Evolutionary conservation across 805 yeast species (phyloP).

Genomic region (Metschnikowia similis): DNA sequence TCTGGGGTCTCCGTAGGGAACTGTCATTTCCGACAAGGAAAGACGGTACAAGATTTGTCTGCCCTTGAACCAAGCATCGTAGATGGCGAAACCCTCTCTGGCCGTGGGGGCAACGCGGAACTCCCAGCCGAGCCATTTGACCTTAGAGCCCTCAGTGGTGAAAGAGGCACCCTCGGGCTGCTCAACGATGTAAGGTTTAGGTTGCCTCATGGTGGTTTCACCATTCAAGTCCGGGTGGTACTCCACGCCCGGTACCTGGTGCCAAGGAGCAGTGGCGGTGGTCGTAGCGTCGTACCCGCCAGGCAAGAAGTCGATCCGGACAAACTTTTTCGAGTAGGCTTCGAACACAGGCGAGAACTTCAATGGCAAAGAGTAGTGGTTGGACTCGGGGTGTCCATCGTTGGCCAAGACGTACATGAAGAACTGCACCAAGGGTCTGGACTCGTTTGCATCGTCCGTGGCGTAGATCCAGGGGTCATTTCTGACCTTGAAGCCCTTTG

Average conservation of each 20-base stretch:
- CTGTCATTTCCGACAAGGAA: slow-evolving; percentile 79
- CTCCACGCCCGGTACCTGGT: slow-evolving; percentile 57
- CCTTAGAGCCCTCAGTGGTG: slow-evolving; percentile 52
- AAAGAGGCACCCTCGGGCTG: slow-evolving; percentile 85
- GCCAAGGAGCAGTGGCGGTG: slow-evolving; percentile 58
- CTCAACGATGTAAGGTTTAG: slow-evolving; percentile 62
- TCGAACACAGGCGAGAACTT: slow-evolving; percentile 73
- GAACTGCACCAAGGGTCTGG: slow-evolving; percentile 62
- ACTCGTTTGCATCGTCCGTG: slow-evolving; percentile 60
- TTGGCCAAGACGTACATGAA: slow-evolving; percentile 70
- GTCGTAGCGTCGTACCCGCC: slow-evolving; percentile 62
- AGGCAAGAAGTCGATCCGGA: slow-evolving; percentile 72
- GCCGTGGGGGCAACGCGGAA: slow-evolving; percentile 65
- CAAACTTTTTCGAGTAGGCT: slow-evolving; percentile 52
- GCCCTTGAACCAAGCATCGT: slow-evolving; percentile 71
- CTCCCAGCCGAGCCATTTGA: slow-evolving; percentile 83
- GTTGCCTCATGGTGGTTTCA: slow-evolving; percentile 45
- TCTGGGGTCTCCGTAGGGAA: slow-evolving; percentile 83
- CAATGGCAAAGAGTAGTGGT: slow-evolving; percentile 72
- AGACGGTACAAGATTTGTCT: slow-evolving; percentile 71
- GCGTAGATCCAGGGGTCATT: slow-evolving; percentile 88
- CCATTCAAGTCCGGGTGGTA: slow-evolving; percentile 70
- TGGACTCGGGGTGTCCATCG: slow-evolving; percentile 61
- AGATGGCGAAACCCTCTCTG: slow-evolving; percentile 76
- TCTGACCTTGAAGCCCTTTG: slow-evolving; percentile 50